Evolutionary conservation across 2,329 filamentous ascomycete genomes (phyloP), one percentile per base, ranked within the genome.

Genomic region (Cryphonectria parasitica): DNA sequence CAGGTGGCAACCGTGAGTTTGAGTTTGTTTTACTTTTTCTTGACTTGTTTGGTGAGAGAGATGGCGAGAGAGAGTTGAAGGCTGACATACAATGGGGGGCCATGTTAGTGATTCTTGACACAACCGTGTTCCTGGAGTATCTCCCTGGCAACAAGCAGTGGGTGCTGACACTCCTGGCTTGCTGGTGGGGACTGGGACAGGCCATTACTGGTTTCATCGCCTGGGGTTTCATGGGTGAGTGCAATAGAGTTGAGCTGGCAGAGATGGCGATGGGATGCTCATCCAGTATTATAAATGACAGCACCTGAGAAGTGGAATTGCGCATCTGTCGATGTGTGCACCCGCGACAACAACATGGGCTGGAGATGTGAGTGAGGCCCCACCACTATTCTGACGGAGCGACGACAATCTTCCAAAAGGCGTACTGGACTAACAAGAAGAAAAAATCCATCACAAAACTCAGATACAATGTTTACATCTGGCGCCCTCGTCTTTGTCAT

Each of bases 131-230:
- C 67, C 78, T 85, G 36, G 83, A 85, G 73, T 84, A 82, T 69
- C 76, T 84, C 8, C 83, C 83, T 0, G 77, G 85, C 25, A 83
- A 85, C 67, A 83, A 88, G 75, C 89, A 91, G 76, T 92, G 89
- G 88, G 83, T 91, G 25, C 76, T 91, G 19, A 90, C 88, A 0
- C 81, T 89, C n/a, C 83, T 91, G 78, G 88, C 89, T 2, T 83
- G 82, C 31, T 86, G 85, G 85, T 86, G 84, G 83, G 83, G 83
- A 0, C 63, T 86, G 8, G 85, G 84, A 2, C 83, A 85, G 74
- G 79, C 83, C 5, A 77, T 85, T 68, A 78, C 82, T n/a, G 81
- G 85, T 34, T 80, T 84, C 73, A 80, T 87, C 70, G 84, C 84
- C 34, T 86, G 84, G 85, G 84, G 81, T 0, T 86, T 85, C 71